Percentiles rank a stretch among this genome's conserved stretches.
Conservation (phyloP, 306 rosid species). For the Luffa acutangula region DNA sequence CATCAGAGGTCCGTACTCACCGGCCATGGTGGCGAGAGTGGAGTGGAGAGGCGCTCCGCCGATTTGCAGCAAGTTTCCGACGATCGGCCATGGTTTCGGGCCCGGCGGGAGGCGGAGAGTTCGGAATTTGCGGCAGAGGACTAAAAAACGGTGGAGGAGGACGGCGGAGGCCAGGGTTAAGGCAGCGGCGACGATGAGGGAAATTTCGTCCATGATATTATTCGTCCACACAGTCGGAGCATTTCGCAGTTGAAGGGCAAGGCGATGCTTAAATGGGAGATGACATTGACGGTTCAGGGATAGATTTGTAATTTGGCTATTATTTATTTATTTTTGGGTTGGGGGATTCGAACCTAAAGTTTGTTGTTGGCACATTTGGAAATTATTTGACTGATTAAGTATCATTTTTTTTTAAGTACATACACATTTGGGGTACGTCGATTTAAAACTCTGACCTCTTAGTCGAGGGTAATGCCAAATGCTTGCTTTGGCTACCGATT, state of each 20-base stretch:
- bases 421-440: too few species aligned
- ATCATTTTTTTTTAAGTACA: too few species aligned
- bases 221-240: not conserved
- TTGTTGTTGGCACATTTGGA: too few species aligned
- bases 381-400: too few species aligned
- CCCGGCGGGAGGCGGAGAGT: slow-evolving; percentile 54
- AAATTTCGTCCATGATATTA: slow-evolving; percentile 21
- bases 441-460: too few species aligned
- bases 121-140: slow-evolving; percentile 1
- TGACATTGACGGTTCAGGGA: not conserved
- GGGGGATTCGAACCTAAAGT: too few species aligned
- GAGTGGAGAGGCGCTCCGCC: slow-evolving; percentile 66
- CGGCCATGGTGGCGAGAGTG: slow-evolving; percentile 37
- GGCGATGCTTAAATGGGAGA: not conserved
- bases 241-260: not conserved
- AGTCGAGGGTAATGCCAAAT: too few species aligned
- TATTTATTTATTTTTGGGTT: too few species aligned
- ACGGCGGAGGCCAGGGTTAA: slow-evolving; percentile 10
- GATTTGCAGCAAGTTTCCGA: slow-evolving; percentile 76
- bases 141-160: slow-evolving; percentile 16
- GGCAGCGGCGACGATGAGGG: slow-evolving; percentile 11
- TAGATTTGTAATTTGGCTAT: not conserved
- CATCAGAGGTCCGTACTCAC: slow-evolving; percentile 55
- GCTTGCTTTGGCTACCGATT: too few species aligned
- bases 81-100: slow-evolving; percentile 70